Base-by-base conservation (phyloP, 768 basidiomycete genomes). In the Tylopilus felleus region DNA sequence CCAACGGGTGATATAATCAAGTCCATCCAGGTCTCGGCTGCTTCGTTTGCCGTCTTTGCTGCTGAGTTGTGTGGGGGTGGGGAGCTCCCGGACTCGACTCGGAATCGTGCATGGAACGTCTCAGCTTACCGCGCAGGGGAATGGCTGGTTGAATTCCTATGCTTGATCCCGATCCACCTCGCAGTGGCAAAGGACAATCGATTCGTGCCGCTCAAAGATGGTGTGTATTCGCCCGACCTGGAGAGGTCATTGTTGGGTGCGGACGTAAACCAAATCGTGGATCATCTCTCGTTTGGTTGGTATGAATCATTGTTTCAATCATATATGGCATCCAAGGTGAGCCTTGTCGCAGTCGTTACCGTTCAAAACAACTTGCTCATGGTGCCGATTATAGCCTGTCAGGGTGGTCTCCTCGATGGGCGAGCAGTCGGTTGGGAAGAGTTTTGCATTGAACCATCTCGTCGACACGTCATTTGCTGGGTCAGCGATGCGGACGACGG, bases 361-460 rank as follows among this genome's bases (percentile, higher is more conserved):
- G 2, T 1, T 0, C 2, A 3, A 9, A 1, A 1, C 10, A 1
- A 3, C 2, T 27, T 27, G 21, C 39, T 65, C 14, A 54, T 19
- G 7, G 1, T 16, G 0, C 1, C 16, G 8, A 29, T 38, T 12
- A 45, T 35, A 84, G 80, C 83, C 82, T 2, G 82, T 85, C 14
- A 78, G 75, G 57, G 84, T 85, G 4, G 83, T 85, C 1, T 82
- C 83, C 0, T 85, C 84, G 0, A 84, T 85, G 84, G 83, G 83
- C 1, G 83, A 84, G 61, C 84, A 85, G 60, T 84, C 81, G 0
- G 83, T 85, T 1, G 84, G 83, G 1, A 84, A 84, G 59, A 80
- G 77, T 48, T 85, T 76, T 49, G 70, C 78, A 0, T 62, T 85
- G 35, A 84, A 85, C 48, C 84, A 85, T 56, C 70, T 86, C 6